Evolutionary conservation across 768 basidiomycete genomes (phyloP).

Genomic region (Xanthoconium purpureum): DNA sequence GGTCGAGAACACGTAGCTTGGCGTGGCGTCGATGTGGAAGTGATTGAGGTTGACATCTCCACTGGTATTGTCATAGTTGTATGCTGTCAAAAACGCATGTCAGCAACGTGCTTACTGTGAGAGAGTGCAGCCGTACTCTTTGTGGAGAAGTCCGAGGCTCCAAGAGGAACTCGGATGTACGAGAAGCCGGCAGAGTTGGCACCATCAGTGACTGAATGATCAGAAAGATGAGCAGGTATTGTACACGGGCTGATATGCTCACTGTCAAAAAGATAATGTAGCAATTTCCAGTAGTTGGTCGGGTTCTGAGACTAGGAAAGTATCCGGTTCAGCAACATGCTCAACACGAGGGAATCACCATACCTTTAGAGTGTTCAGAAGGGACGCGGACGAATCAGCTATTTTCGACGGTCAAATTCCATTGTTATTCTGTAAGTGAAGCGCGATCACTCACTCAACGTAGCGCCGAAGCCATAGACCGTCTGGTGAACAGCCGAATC

Average conservation of each 20-base stretch:
- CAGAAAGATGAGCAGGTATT: background rate
- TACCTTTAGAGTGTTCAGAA: conserved; percentile 66
- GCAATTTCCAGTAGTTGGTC: conserved; percentile 54
- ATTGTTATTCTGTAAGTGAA: background rate
- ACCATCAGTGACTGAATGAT: conserved; percentile 49
- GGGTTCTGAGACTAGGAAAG: conserved; percentile 45
- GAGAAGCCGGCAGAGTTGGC: conserved; percentile 63
- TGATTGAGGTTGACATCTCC: conserved; percentile 56
- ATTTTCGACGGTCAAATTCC: conserved; percentile 1
- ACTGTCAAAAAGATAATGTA: conserved; percentile 56
- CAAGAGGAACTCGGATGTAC: conserved; percentile 67
- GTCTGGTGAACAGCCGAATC: conserved; percentile 56
- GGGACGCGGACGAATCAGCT: conserved; percentile 72
- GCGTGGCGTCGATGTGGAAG: conserved; percentile 58
- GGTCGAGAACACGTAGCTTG: conserved; percentile 61
- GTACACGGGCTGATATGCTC: background rate
- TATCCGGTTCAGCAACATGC: conserved; percentile 2
- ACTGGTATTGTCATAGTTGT: conserved; percentile 62
- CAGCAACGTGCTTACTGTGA: background rate
- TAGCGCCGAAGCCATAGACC: conserved; percentile 64
- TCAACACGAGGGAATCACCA: background rate
- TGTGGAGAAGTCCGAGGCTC: conserved; percentile 72
- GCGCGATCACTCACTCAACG: conserved; percentile 47
- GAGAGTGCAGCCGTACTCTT: conserved; percentile 36
- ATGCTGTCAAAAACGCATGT: conserved; percentile 37